A percentile compares a stretch with the other conserved stretches of the same genome.
Evolutionary conservation across 768 basidiomycete species (phyloP).

Genomic region (Ramaria rubella): DNA sequence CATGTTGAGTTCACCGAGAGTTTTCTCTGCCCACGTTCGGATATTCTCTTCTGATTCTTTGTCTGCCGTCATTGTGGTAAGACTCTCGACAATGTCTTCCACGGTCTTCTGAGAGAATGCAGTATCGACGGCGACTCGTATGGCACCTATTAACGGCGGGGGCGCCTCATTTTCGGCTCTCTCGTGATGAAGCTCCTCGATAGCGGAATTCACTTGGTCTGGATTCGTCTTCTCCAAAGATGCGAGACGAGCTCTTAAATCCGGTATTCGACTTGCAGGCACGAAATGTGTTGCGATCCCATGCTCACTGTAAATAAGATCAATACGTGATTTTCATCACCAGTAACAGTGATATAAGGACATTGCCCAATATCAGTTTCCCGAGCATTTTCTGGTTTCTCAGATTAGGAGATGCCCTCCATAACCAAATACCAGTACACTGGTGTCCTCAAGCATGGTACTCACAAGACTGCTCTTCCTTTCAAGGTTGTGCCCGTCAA

Average conservation of each 20-base stretch:
- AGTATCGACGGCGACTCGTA: slow-evolving; percentile 71
- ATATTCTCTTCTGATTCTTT: slow-evolving; percentile 44
- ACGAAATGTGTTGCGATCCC: slow-evolving; percentile 95
- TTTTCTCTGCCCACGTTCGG: slow-evolving; percentile 67
- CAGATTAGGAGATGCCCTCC: too few species aligned
- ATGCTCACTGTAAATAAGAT: slow-evolving; percentile 57
- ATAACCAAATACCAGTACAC: too few species aligned
- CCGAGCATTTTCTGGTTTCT: too few species aligned
- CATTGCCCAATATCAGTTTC: background rate
- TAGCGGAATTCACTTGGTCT: slow-evolving; percentile 39
- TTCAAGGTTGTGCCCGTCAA: slow-evolving; percentile 66
- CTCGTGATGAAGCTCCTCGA: slow-evolving; percentile 59
- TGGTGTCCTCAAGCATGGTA: too few species aligned
- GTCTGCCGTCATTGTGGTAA: slow-evolving; percentile 37
- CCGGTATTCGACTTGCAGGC: slow-evolving; percentile 65
- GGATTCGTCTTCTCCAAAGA: slow-evolving; percentile 28
- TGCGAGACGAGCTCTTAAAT: slow-evolving; percentile 62
- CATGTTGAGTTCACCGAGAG: slow-evolving; percentile 51
- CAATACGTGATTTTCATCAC: too few species aligned
- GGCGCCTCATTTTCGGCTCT: slow-evolving; percentile 49
- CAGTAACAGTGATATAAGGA: too few species aligned
- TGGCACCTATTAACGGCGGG: slow-evolving; percentile 46
- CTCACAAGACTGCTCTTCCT: slow-evolving; percentile 85
- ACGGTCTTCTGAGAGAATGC: slow-evolving; percentile 71
- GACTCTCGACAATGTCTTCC: slow-evolving; percentile 56